Evolutionary conservation across 2,329 filamentous ascomycete species (phyloP), one percentile per base, ranked within the genome.

Genomic region (Colletotrichum sp.): DNA sequence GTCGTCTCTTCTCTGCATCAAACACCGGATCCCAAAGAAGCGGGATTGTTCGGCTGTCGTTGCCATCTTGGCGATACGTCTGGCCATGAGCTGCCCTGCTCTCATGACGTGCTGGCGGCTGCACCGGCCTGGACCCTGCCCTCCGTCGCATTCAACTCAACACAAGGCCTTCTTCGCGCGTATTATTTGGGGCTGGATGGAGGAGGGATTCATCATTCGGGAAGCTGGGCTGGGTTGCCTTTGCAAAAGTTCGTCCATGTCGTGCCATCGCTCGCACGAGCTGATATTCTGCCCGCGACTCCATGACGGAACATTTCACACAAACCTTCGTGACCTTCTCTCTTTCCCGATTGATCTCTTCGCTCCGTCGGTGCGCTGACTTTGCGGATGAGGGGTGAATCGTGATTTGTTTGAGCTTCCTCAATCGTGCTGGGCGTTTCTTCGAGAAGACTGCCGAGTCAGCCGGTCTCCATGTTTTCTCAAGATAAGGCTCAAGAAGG

Each of bases 311-410:
- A 39, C 18, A 39, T 10, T n/a, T 34, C 30, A 13, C 34, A 44
- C 34, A 44, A 68, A 44, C n/a, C n/a, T 44, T 32, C 24, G n/a
- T 44, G 24, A 15, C 16, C 10, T 52, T 55, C 34, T 52, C 39
- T 77, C 75, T 52, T 65, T 75, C 67, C 75, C 74, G 28, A 64
- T 74, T 77, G 71, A 65, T 76, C 68, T 52, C 71, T 62, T 75
- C 70, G 60, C 75, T 77, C 73, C 64, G 64, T n/a, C 8, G 18
- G 21, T 60, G 24, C 30, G 34, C 60, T 30, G 60, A 18, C 21
- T 16, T 39, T 21, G 59, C 26, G 21, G 9, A 21, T 32, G 57
- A 63, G 59, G 59, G 59, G 59, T 36, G 59, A 21, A 52, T 52
- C 44, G 44, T 52, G 44, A 13, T 52, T 52, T 52, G 44, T 52